Conservation (phyloP, 352 stramenopile species). For the Phytophthora fragariaefolia region DNA sequence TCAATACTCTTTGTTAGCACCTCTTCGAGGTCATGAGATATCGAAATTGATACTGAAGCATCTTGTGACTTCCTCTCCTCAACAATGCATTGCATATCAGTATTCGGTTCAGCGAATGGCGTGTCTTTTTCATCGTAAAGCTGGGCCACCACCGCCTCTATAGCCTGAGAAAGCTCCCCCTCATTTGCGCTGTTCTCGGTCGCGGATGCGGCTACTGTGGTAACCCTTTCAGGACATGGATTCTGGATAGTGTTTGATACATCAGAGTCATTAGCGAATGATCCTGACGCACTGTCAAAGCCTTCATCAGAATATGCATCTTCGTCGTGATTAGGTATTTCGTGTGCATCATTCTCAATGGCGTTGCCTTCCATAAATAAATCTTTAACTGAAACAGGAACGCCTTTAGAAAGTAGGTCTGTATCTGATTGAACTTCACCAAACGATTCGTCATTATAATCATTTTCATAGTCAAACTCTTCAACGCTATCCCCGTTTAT, state of each 20-base stretch:
- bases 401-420: too few relatives aligned
- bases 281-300: slow-evolving; percentile 42
- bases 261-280: slow-evolving; percentile 13
- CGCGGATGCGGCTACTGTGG: too few relatives aligned
- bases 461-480: too few relatives aligned
- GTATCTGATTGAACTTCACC: too few relatives aligned
- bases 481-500: too few relatives aligned
- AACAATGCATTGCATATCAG: neutral
- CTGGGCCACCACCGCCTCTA: slow-evolving; percentile 16
- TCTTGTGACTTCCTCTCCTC: slow-evolving; percentile 10
- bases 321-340: slow-evolving; percentile 14
- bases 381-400: too few relatives aligned
- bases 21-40: slow-evolving; percentile 40
- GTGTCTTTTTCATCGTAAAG: slow-evolving; percentile 15
- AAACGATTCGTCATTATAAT: too few relatives aligned
- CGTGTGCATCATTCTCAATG: neutral
- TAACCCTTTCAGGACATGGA: too few relatives aligned
- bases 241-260: too few relatives aligned
- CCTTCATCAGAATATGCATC: slow-evolving; percentile 45
- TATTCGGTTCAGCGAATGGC: slow-evolving; percentile 3
- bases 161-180: slow-evolving; percentile 20
- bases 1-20: slow-evolving; percentile 70
- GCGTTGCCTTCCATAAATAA: too few relatives aligned
- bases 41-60: slow-evolving; percentile 23
- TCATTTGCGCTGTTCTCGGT: slow-evolving; percentile 9